phyloP scores from a whole-genome alignment of 805 yeast genomes.

The Candida adriatica region DNA sequence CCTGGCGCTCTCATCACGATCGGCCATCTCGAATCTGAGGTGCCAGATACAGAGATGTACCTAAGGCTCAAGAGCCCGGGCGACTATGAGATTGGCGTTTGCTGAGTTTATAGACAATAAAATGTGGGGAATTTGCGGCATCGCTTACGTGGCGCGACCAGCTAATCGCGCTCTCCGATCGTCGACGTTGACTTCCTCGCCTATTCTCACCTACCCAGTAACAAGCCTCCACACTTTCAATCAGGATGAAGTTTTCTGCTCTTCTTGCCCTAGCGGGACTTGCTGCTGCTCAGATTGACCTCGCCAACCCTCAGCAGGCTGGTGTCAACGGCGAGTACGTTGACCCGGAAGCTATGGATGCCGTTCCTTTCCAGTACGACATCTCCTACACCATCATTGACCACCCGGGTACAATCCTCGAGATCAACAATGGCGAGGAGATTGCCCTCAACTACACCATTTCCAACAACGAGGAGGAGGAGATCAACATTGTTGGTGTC shows the following conservation, averaged over 20 bases:
- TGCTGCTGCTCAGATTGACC: conserved; percentile 13
- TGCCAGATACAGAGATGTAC: conserved; percentile 59
- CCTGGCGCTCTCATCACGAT: conserved; percentile 70
- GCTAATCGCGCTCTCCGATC: too few relatives aligned
- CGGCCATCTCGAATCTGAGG: conserved; percentile 75
- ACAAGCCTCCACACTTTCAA: too few relatives aligned
- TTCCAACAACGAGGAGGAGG: conserved; percentile 44
- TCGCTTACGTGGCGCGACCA: too few relatives aligned
- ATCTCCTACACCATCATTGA: conserved; percentile 45
- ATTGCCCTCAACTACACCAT: conserved; percentile 46
- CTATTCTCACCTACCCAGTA: too few relatives aligned
- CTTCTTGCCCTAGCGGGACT: conserved; percentile 12
- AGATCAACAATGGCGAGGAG: conserved; percentile 45
- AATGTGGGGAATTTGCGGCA: too few relatives aligned
- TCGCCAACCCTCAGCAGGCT: conserved; percentile 12
- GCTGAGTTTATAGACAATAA: too few relatives aligned
- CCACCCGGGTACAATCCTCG: conserved; percentile 33
- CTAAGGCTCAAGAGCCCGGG: conserved; percentile 30
- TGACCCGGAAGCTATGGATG: conserved; percentile 16
- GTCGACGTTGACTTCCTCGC: too few relatives aligned
- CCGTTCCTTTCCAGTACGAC: conserved; percentile 37
- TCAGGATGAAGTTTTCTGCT: conserved; percentile 15
- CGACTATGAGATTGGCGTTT: conserved; percentile 25
- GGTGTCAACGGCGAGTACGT: conserved; percentile 13
- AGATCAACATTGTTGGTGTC: conserved; percentile 53